Evolutionary conservation across 176 grass and related monocot species (phyloP), one percentile per base, ranked within the genome.

Genomic region (Bromus sterilis): DNA sequence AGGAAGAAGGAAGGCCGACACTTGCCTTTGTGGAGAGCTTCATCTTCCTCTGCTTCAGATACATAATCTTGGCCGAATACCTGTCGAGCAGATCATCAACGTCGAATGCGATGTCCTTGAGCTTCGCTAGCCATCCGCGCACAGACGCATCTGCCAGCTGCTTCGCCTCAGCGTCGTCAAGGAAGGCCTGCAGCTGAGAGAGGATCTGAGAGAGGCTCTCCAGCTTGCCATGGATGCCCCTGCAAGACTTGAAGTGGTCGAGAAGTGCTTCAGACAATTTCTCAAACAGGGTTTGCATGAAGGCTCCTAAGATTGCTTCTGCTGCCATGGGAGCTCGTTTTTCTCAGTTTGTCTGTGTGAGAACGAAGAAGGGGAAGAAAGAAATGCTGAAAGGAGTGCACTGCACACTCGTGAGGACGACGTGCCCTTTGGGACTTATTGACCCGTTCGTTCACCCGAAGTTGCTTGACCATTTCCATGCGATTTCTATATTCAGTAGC

Each of bases 21-120:
- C 78, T 74, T 77, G 86, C 83, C 84, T 84, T 85, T 49, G 71
- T 18, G 29, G 4, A 72, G 31, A 78, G 46, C 11, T 33, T 60
- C n/a, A 31, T 40, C 77, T 71, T 64, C 59, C 80, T 82, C 75
- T 68, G 77, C 72, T 75, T 88, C 40, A 75, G 42, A 64, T 51
- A 49, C 74, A 86, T 39, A 63, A 44, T 64, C 46, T 51, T 84
- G 82, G 78, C 51, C 4, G 77, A 64, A 55, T 84, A 91, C 25
- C 82, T 85, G 86, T 95, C 93, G 25, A 92, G 85, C 34, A 92
- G 81, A 85, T 95, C 93, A 84, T 95, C 93, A 28, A 79, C 49
- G 25, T 95, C 87, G 23, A 86, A 95, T n/a, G 88, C 76, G 13
- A 89, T 33, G 49, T 92, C 85, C 79, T 92, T 95, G 69, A 90